A percentile compares a stretch with the other conserved stretches of the same genome.
phyloP scores from a whole-genome alignment of 345 rosid genomes.

The Durio zibethinus region DNA sequence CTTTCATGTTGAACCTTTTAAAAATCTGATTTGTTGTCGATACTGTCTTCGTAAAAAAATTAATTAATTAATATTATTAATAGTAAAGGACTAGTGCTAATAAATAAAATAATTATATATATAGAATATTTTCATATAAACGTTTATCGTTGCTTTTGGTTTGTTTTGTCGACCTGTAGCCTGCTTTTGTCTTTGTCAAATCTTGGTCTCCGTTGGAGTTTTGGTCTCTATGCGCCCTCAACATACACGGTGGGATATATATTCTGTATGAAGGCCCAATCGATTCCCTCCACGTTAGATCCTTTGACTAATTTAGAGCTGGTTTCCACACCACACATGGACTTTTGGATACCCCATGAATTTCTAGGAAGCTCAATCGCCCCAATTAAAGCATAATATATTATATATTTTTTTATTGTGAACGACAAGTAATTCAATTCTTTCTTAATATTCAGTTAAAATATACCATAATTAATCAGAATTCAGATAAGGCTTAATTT shows the following conservation, averaged over 20 bases:
- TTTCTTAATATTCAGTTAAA: too few relatives aligned
- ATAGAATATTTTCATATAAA: too few relatives aligned
- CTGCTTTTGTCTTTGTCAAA: background rate
- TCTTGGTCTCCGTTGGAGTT: background rate
- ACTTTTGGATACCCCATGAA: background rate
- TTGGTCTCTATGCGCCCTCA: background rate
- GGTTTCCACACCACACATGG: slow-evolving; percentile 1
- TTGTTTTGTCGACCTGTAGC: background rate
- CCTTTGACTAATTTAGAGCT: background rate
- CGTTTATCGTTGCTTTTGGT: background rate
- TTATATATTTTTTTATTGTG: background rate
- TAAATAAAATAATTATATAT: background rate
- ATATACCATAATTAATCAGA: too few relatives aligned
- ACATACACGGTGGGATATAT: background rate
- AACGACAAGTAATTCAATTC: background rate
- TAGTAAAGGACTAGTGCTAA: background rate
- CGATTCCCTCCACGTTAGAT: background rate
- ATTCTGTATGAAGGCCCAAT: background rate
- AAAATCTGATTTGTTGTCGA: background rate
- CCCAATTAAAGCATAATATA: background rate
- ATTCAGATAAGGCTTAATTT: too few relatives aligned
- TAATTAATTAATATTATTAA: background rate
- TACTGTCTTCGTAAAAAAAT: background rate
- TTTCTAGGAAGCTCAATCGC: background rate
- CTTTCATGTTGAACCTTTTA: background rate